phyloP scores from a whole-genome alignment of 2,329 filamentous ascomycete species.

The Emydomyces testavorans region DNA sequence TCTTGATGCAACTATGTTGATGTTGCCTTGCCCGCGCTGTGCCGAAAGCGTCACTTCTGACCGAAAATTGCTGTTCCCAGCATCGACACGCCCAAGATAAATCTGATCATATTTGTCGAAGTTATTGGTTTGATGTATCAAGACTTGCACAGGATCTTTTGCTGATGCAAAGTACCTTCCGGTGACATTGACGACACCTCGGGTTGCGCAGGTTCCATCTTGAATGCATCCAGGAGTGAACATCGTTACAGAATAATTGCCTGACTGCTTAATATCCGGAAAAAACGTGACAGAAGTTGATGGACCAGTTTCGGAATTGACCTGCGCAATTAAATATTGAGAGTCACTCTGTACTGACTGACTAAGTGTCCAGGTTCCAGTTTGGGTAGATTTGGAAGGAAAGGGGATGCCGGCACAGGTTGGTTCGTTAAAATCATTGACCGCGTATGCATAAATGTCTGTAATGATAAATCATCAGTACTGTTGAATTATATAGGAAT shows the following conservation, averaged over 20 bases:
- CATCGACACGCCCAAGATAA: slow-evolving; percentile 75
- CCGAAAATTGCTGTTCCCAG: slow-evolving; percentile 58
- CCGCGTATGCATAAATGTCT: slow-evolving; percentile 74
- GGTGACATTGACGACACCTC: slow-evolving; percentile 74
- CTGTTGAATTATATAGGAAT: not conserved
- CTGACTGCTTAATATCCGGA: slow-evolving; percentile 76
- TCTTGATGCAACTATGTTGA: slow-evolving; percentile 80
- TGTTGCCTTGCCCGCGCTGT: slow-evolving; percentile 45
- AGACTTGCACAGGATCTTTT: slow-evolving; percentile 45
- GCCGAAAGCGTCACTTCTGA: slow-evolving; percentile 70
- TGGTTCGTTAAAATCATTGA: slow-evolving; percentile 81
- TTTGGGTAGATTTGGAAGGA: slow-evolving; percentile 54
- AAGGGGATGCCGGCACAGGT: slow-evolving; percentile 56
- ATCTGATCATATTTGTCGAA: slow-evolving; percentile 95
- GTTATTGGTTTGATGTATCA: slow-evolving; percentile 81
- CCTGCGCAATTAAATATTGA: slow-evolving; percentile 60
- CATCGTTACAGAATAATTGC: slow-evolving; percentile 80
- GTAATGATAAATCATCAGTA: slow-evolving; percentile 10
- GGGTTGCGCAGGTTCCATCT: slow-evolving; percentile 61
- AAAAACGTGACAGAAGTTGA: slow-evolving; percentile 62
- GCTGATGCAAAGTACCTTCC: slow-evolving; percentile 49
- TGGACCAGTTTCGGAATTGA: slow-evolving; percentile 47
- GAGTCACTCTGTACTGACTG: slow-evolving; percentile 56
- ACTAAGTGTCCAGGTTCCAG: slow-evolving; percentile 62
- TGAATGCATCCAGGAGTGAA: slow-evolving; percentile 85